These are phyloP conservation scores for Boletus speciosus DNA, from an alignment of 768 basidiomycete genomes.

Conservation along the genomic window DNA sequence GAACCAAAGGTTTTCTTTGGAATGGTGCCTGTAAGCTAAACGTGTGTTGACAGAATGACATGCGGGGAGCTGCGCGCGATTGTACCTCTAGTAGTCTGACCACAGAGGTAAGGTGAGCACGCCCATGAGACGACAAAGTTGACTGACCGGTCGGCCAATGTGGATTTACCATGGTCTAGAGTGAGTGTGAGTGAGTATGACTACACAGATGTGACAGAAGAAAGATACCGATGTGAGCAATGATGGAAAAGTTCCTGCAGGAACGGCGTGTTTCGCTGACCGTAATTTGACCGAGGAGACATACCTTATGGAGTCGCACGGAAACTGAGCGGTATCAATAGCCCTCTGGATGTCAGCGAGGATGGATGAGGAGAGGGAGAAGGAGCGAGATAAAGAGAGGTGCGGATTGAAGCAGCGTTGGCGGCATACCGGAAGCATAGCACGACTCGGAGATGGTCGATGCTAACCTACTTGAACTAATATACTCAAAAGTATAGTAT, in stretches of 20 bases:
- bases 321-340: slow-evolving; percentile 59
- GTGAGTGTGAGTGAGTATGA: slow-evolving; percentile 3
- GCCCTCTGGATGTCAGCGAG: slow-evolving; percentile 29
- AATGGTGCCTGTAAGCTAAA: slow-evolving; percentile 86
- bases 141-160: slow-evolving; percentile 78
- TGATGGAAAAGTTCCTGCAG: slow-evolving; percentile 87
- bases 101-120: slow-evolving; percentile 1
- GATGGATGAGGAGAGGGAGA: slow-evolving; percentile 32
- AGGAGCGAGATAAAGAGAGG: slow-evolving; percentile 13
- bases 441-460: too few species aligned
- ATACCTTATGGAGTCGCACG: slow-evolving; percentile 68
- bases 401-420: slow-evolving; percentile 11
- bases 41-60: slow-evolving; percentile 8
- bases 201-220: neutral
- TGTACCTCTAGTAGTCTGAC: slow-evolving; percentile 72
- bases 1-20: slow-evolving; percentile 55
- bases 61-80: neutral
- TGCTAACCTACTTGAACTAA: neutral
- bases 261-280: neutral
- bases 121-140: neutral
- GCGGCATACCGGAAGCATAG: slow-evolving; percentile 33
- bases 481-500: neutral
- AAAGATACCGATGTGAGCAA: slow-evolving; percentile 82
- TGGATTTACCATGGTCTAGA: slow-evolving; percentile 94
- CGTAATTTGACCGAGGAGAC: neutral